Conservation (phyloP, 768 basidiomycete species). For the Amanita fuliginea region DNA sequence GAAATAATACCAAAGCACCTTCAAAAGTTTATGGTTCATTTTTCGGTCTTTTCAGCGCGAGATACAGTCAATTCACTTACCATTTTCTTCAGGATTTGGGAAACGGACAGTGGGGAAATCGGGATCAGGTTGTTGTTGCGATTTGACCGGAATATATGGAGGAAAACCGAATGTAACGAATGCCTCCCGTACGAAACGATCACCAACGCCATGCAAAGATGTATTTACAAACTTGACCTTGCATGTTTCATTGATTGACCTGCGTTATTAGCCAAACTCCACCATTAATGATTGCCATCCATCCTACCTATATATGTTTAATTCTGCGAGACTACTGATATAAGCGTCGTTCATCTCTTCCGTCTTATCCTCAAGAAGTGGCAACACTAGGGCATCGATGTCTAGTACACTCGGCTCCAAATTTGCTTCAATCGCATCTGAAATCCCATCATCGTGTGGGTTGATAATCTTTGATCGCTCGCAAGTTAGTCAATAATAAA, state of each 20-base stretch:
- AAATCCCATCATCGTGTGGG: conserved; percentile 76
- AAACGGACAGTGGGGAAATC: conserved; percentile 79
- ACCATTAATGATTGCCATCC: not conserved
- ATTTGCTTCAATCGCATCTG: conserved; percentile 49
- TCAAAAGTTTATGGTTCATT: not conserved
- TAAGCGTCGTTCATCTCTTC: conserved; percentile 50
- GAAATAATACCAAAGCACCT: conserved; percentile 37
- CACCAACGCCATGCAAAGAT: conserved; percentile 84
- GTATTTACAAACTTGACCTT: conserved; percentile 69
- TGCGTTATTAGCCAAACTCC: not conserved
- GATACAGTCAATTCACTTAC: conserved; percentile 26
- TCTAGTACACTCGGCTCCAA: conserved; percentile 43
- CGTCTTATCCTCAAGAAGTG: conserved; percentile 45
- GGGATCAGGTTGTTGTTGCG: conserved; percentile 69
- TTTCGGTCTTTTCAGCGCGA: not conserved
- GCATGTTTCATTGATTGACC: conserved; percentile 22
- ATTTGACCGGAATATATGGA: conserved; percentile 46
- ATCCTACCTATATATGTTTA: conserved; percentile 19
- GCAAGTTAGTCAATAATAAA: not conserved
- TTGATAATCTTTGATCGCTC: conserved; percentile 52
- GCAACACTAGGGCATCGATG: conserved; percentile 23
- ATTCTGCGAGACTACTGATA: conserved; percentile 27
- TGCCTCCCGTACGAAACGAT: conserved; percentile 45
- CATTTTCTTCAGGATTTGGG: conserved; percentile 89
- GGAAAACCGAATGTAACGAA: conserved; percentile 51